phyloP scores from a whole-genome alignment of 2,329 filamentous ascomycete species.

The Hortaea werneckii region DNA sequence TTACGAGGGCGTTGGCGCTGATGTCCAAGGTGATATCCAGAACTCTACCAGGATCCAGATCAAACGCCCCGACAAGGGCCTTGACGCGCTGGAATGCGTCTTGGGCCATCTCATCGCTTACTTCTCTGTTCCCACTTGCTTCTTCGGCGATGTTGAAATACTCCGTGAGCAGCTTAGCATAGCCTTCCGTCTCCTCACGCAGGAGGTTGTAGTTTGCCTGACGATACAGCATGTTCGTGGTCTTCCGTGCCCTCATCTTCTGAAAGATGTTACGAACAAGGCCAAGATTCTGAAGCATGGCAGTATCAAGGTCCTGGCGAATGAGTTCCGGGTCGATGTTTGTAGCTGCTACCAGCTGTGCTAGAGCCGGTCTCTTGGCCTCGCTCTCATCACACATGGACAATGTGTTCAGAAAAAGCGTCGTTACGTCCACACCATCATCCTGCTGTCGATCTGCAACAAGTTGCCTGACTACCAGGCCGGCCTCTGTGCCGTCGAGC shows the following conservation, averaged over 20 bases:
- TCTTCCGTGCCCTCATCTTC: conserved; percentile 74
- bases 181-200: conserved; percentile 91
- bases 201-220: conserved; percentile 96
- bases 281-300: conserved; percentile 63
- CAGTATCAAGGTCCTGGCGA: conserved; percentile 72
- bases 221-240: conserved; percentile 86
- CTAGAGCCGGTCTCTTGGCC: conserved; percentile 47
- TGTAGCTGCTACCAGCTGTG: conserved; percentile 60
- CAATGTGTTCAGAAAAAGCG: conserved; percentile 72
- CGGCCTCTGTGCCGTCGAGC: conserved; percentile 58
- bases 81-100: conserved; percentile 88
- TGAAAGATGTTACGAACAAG: conserved; percentile 79
- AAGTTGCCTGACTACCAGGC: conserved; percentile 63
- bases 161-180: conserved; percentile 91
- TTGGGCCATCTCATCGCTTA: conserved; percentile 65
- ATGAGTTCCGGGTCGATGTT: conserved; percentile 61
- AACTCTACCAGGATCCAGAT: conserved; percentile 88
- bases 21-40: conserved; percentile 92
- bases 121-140: conserved; percentile 52
- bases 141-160: conserved; percentile 75
- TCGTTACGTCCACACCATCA: conserved; percentile 37
- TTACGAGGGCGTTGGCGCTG: conserved; percentile 85
- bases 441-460: conserved; percentile 45
- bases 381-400: conserved; percentile 69
- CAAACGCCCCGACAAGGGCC: conserved; percentile 90